Conservation (phyloP, 2,329 filamentous ascomycete species). For the Bipolaris sorokiniana region DNA sequence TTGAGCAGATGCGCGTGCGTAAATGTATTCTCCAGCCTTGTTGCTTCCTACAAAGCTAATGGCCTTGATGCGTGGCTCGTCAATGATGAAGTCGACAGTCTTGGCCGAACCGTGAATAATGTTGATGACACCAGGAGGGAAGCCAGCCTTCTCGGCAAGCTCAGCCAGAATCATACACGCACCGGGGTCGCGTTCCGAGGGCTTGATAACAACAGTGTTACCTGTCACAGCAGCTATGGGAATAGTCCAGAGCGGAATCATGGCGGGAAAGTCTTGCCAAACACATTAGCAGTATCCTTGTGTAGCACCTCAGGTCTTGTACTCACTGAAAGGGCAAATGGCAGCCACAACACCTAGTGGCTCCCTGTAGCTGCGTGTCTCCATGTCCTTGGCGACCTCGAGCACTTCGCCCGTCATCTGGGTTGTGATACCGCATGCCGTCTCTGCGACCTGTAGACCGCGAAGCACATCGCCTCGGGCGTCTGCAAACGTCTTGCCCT, state of each 20-base stretch:
- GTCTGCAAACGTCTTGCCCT: conserved; percentile 87
- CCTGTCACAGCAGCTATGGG: conserved; percentile 83
- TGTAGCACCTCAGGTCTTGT: background rate
- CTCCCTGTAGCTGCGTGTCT: conserved; percentile 82
- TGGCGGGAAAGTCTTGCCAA: conserved; percentile 77
- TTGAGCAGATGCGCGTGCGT: conserved; percentile 76
- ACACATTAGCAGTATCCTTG: conserved; percentile 28
- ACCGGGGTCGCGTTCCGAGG: conserved; percentile 83
- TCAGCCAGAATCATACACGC: conserved; percentile 86
- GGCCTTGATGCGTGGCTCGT: conserved; percentile 84
- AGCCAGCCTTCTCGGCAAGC: conserved; percentile 78
- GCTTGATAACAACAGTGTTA: conserved; percentile 85
- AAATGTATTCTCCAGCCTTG: conserved; percentile 89
- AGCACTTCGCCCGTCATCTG: conserved; percentile 83
- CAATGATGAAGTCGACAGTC: conserved; percentile 85
- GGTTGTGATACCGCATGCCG: conserved; percentile 78
- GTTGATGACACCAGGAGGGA: conserved; percentile 82
- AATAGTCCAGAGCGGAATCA: conserved; percentile 92
- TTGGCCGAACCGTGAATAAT: conserved; percentile 80
- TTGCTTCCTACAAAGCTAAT: conserved; percentile 87
- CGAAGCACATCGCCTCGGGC: conserved; percentile 81
- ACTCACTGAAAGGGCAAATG: conserved; percentile 84
- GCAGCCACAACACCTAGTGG: conserved; percentile 80
- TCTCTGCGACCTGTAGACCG: conserved; percentile 84
- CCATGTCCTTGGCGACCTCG: conserved; percentile 89